Evolutionary conservation across 768 basidiomycete genomes (phyloP).

Genomic region (Lentinula edodes): DNA sequence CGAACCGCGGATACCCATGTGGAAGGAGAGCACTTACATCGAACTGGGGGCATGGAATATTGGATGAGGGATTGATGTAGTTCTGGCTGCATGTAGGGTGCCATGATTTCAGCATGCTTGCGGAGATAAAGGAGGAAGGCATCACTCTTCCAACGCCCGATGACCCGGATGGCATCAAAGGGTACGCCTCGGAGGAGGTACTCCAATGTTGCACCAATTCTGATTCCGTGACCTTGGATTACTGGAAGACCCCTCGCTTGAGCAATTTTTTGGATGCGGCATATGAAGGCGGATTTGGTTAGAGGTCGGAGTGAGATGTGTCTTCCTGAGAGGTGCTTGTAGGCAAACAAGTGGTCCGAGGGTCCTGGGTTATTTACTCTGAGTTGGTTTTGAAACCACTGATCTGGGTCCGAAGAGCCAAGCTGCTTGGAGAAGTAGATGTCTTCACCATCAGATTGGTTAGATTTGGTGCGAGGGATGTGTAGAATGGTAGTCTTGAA

Average conservation of each 20-base stretch:
- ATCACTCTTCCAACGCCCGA: conserved; percentile 18
- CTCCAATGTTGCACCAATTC: conserved; percentile 19
- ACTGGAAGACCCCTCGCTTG: background rate
- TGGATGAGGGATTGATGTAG: conserved; percentile 5
- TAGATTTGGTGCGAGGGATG: conserved; percentile 22
- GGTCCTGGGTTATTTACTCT: conserved; percentile 18
- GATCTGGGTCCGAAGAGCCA: conserved; percentile 19
- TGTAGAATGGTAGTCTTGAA: conserved; percentile 17
- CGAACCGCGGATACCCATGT: background rate
- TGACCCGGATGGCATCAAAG: conserved; percentile 16
- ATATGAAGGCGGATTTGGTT: conserved; percentile 12
- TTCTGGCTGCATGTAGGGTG: conserved; percentile 13
- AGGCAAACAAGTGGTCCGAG: conserved; percentile 24
- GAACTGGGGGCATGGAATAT: conserved; percentile 6
- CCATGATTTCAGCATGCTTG: conserved; percentile 16
- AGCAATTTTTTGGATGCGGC: conserved; percentile 5
- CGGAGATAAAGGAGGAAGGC: conserved; percentile 14
- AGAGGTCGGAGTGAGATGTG: background rate
- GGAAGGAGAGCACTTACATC: background rate
- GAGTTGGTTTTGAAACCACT: conserved; percentile 21
- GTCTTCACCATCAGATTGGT: conserved; percentile 20
- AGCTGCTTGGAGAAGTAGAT: conserved; percentile 25
- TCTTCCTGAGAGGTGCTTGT: conserved; percentile 4
- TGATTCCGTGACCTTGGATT: conserved; percentile 19
- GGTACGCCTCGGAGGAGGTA: conserved; percentile 17